phyloP scores from a whole-genome alignment of 169 alveolate species.

The Eimeria tenella region DNA sequence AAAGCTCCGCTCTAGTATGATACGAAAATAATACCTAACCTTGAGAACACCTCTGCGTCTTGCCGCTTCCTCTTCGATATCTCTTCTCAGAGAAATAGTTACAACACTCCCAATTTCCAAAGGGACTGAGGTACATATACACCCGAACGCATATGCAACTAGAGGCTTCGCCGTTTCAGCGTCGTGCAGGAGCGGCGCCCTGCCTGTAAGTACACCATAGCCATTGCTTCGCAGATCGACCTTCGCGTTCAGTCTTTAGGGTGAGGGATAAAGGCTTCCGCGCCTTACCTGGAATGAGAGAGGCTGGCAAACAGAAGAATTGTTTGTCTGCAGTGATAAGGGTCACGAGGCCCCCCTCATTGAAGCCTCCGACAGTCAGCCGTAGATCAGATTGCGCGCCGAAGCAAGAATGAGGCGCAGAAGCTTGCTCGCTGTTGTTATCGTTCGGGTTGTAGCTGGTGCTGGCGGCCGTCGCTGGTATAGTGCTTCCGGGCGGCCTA shows the following conservation, averaged over 20 bases:
- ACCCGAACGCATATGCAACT: background rate
- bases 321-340: constrained; percentile 13
- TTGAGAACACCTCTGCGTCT: background rate
- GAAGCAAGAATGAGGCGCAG: background rate
- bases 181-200: no score
- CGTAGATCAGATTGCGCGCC: background rate
- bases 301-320: background rate
- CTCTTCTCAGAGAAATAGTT: background rate
- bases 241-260: no score
- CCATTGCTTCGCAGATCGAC: no score
- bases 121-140: constrained; percentile 1
- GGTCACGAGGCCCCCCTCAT: background rate
- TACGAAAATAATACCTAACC: background rate
- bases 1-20: background rate
- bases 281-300: constrained; percentile 17
- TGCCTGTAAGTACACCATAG: no score
- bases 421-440: background rate
- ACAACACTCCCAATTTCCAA: constrained; percentile 29
- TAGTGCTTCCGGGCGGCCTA: background rate
- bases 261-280: background rate
- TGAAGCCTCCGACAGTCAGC: constrained; percentile 1
- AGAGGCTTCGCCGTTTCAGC: no score
- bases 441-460: background rate
- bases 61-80: background rate
- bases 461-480: background rate